Base-by-base conservation (phyloP, 2,329 filamentous ascomycete species). In the Tetracladium maxilliforme region DNA sequence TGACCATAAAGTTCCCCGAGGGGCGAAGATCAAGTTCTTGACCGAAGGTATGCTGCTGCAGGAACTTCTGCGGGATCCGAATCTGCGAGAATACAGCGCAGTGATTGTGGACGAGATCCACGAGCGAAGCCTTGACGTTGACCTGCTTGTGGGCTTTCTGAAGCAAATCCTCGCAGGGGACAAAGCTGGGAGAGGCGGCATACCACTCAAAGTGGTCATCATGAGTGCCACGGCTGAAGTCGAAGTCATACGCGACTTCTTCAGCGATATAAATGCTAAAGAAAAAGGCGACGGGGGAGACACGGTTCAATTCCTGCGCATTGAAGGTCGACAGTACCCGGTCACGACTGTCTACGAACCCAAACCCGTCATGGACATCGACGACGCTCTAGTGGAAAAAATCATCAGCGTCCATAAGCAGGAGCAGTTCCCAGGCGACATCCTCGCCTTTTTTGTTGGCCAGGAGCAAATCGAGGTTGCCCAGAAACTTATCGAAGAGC, bases 211-310 rank as follows among this genome's bases (percentile, higher is more conserved):
- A 47, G 72, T 95, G 4, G 69, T 93, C 17, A 70, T 95, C 43
- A 98, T 98, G 90, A 94, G 86, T 61, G 90, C 90, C 24, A 98
- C 90, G 6, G 82, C 84, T 19, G 82, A 95, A 47, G 73, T 93
- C 30, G 75, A 87, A 31, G 70, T 66, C 28, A 70, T 95, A 16
- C 62, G 70, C 21, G 56, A 58, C 0, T 95, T 93, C 47, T 94
- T 95, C 35, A 51, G 53, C n/a, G 25, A n/a, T 51, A 56, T 6
- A 32, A 37, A 22, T 10, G 21, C 8, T 22, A 9, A 22, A 22
- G 21, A 22, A 8, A 23, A 27, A 23, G 15, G 14, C 16, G 15
- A 27, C 4, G 27, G 29, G 13, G 21, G 31, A 26, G 42, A 34
- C 19, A 41, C 41, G 7, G 40, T 46, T 16, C 37, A 35, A 5